A percentile compares a stretch with the other conserved stretches of the same genome.
phyloP scores from a whole-genome alignment of 2,329 filamentous ascomycete species.

The Podosphaera xanthii region DNA sequence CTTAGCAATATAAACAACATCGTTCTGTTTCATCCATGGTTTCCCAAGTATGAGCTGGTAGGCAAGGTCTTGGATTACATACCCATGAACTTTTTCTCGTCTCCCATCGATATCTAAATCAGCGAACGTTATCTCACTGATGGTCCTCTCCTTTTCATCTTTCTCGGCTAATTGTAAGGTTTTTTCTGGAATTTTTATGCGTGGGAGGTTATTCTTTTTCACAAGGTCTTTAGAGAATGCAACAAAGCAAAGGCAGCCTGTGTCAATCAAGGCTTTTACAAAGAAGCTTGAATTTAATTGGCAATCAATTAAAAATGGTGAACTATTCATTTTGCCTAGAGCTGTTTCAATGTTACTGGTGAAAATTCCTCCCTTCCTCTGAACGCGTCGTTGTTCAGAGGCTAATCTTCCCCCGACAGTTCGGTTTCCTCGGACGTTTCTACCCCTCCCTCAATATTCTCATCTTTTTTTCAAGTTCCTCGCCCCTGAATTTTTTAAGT shows the following conservation, averaged over 20 bases:
- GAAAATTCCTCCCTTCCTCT: background rate
- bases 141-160: background rate
- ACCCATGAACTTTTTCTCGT: background rate
- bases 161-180: background rate
- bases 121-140: background rate
- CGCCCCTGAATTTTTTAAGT: background rate
- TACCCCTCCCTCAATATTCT: background rate
- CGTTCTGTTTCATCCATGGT: background rate
- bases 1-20: background rate
- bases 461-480: background rate
- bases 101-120: background rate
- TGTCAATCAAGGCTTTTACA: background rate
- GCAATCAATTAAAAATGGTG: too few relatives aligned
- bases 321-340: background rate
- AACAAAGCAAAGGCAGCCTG: too few relatives aligned
- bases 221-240: too few relatives aligned
- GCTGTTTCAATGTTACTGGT: background rate
- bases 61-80: background rate
- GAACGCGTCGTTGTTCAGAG: background rate
- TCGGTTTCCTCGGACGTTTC: background rate
- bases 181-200: background rate
- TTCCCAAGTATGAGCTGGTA: background rate
- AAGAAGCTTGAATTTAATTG: too few relatives aligned
- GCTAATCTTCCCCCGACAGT: background rate
- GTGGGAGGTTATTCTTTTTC: background rate